Evolutionary conservation across 345 rosid genomes (phyloP).

Genomic region (Eucalyptus albens): DNA sequence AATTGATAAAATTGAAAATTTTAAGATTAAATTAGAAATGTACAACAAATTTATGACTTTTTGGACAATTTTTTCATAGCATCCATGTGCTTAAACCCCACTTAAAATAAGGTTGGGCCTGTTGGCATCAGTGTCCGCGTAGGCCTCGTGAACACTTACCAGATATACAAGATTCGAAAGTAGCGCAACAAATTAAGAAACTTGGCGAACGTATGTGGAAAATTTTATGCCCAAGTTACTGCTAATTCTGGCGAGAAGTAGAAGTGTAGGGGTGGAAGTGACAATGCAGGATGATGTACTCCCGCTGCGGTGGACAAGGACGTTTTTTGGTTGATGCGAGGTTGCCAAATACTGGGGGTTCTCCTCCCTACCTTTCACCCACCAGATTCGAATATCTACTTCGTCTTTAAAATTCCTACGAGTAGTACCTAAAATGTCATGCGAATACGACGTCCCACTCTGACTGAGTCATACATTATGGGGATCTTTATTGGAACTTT

Average conservation of each 20-base stretch:
- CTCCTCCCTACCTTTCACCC: neutral
- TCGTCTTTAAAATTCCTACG: neutral
- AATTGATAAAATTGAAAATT: too few relatives aligned
- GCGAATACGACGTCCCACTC: neutral
- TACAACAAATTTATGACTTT: too few relatives aligned
- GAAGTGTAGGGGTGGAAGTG: neutral
- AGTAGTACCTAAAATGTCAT: neutral
- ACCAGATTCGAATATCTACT: neutral
- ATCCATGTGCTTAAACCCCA: neutral
- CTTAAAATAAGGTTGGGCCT: neutral
- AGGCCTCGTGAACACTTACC: neutral
- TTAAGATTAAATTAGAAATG: too few relatives aligned
- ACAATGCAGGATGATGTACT: neutral
- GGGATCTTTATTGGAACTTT: neutral
- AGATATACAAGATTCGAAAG: neutral
- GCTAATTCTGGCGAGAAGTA: neutral
- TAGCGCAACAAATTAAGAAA: neutral
- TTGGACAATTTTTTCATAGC: neutral
- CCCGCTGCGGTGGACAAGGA: neutral
- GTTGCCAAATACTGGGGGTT: neutral
- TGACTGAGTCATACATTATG: neutral
- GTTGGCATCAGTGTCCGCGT: accelerated
- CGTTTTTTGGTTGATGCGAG: neutral
- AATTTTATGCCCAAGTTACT: neutral
- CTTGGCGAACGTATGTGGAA: neutral